Conservation (phyloP, 768 basidiomycete species). For the Termitomyces sp. region DNA sequence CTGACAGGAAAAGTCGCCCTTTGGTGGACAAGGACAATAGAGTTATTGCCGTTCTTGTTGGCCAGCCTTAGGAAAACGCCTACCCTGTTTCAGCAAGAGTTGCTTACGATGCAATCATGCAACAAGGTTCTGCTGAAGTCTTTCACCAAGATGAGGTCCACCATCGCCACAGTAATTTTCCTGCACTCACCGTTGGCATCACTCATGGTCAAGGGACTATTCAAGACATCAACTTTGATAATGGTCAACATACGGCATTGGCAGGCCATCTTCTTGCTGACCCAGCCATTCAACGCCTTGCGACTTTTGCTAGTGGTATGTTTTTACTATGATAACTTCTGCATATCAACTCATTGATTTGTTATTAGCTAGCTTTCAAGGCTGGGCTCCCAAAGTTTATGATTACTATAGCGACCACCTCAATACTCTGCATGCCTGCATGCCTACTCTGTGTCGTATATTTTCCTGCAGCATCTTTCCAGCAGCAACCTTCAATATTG, state of each 20-base stretch:
- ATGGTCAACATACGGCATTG: not conserved
- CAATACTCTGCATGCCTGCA: not conserved
- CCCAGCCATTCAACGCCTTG: not conserved
- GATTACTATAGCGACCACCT: no score
- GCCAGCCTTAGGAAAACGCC: not conserved
- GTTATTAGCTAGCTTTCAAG: no score
- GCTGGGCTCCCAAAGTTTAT: no score
- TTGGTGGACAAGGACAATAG: no score
- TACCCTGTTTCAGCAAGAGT: not conserved
- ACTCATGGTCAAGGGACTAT: not conserved
- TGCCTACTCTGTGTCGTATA: not conserved
- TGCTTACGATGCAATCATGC: not conserved
- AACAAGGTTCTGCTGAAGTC: not conserved
- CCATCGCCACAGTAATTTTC: no score
- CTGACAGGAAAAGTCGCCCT: not conserved
- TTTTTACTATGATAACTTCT: not conserved
- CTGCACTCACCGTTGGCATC: no score
- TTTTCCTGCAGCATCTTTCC: not conserved
- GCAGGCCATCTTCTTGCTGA: not conserved
- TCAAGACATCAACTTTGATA: not conserved
- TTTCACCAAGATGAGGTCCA: no score
- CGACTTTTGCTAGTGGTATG: not conserved
- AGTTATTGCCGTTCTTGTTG: no score
- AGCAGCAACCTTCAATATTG: no score
- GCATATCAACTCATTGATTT: no score